phyloP scores from a whole-genome alignment of 371 early-diverging fungal genomes.

The Syncephalastrum monosporum region DNA sequence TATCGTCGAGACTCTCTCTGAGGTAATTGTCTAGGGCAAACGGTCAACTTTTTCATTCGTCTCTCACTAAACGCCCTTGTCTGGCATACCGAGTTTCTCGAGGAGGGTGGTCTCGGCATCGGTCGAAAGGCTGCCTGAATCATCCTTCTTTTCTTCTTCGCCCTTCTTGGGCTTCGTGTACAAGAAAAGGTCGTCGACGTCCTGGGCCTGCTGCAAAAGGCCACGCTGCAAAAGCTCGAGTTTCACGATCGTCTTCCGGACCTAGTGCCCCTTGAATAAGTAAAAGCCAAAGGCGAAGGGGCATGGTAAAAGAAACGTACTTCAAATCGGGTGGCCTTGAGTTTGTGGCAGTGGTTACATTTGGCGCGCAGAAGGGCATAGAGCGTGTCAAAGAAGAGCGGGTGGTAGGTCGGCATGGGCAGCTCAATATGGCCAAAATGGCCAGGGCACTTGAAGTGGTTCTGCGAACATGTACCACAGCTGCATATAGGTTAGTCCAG shows the following conservation, averaged over 20 bases:
- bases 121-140: constrained; percentile 20
- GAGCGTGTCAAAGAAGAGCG: constrained; percentile 89
- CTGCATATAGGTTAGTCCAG: constrained; percentile 32
- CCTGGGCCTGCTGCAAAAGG: constrained; percentile 79
- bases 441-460: constrained; percentile 90
- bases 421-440: constrained; percentile 99
- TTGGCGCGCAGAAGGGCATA: constrained; percentile 82
- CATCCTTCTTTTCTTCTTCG: constrained; percentile 32
- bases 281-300: too few species aligned
- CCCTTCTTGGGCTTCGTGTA: constrained; percentile 40
- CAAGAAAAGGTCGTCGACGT: constrained; percentile 61
- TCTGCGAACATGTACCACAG: constrained; percentile 89
- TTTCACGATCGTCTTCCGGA: constrained; percentile 57
- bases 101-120: constrained; percentile 30
- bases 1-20: constrained; percentile 29
- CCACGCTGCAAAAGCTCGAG: constrained; percentile 75
- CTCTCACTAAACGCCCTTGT: neutral
- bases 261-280: too few species aligned
- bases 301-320: constrained; percentile 36
- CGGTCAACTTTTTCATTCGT: neutral
- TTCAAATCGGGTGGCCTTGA: constrained; percentile 72
- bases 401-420: constrained; percentile 94
- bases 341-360: constrained; percentile 91
- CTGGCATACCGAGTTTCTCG: too few species aligned
- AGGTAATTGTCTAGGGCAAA: constrained; percentile 30